A percentile compares a stretch with the other conserved stretches of the same genome.
Conservation (phyloP, 2,329 filamentous ascomycete species). For the Raffaelea albimanens region DNA sequence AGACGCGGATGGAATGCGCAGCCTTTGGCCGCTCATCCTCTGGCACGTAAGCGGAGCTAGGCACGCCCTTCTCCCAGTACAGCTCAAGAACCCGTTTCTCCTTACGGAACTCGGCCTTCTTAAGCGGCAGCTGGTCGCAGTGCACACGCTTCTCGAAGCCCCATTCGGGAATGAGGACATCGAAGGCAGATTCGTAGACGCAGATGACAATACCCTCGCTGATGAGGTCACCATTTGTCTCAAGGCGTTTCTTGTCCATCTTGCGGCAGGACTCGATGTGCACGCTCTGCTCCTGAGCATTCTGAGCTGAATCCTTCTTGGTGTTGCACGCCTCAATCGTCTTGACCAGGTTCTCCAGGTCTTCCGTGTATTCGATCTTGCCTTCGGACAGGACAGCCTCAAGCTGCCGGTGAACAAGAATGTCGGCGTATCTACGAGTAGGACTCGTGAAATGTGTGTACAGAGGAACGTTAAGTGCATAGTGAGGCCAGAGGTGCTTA, state of each 20-base stretch:
- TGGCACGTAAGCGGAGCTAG: conserved; percentile 89
- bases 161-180: conserved; percentile 95
- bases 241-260: conserved; percentile 86
- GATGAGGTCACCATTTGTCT: conserved; percentile 82
- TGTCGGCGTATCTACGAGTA: conserved; percentile 86
- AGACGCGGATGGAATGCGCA: conserved; percentile 61
- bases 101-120: conserved; percentile 99
- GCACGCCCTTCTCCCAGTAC: conserved; percentile 99
- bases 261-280: conserved; percentile 95
- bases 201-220: conserved; percentile 93
- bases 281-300: conserved; percentile 95
- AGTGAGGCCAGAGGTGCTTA: conserved; percentile 76
- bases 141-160: conserved; percentile 99
- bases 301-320: conserved; percentile 97
- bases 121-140: conserved; percentile 92
- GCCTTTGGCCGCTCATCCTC: conserved; percentile 94
- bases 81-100: conserved; percentile 88
- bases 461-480: conserved; percentile 80
- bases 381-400: conserved; percentile 78
- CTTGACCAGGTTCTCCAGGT: conserved; percentile 80
- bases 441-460: conserved; percentile 98
- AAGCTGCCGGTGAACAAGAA: conserved; percentile 90
- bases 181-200: conserved; percentile 97
- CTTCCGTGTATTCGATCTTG: conserved; percentile 76
- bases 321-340: conserved; percentile 94